Evolutionary conservation across 495 filamentous ascomycete species (phyloP), one percentile per base, ranked within the genome.

Genomic region (Glarea lozoyensis): DNA sequence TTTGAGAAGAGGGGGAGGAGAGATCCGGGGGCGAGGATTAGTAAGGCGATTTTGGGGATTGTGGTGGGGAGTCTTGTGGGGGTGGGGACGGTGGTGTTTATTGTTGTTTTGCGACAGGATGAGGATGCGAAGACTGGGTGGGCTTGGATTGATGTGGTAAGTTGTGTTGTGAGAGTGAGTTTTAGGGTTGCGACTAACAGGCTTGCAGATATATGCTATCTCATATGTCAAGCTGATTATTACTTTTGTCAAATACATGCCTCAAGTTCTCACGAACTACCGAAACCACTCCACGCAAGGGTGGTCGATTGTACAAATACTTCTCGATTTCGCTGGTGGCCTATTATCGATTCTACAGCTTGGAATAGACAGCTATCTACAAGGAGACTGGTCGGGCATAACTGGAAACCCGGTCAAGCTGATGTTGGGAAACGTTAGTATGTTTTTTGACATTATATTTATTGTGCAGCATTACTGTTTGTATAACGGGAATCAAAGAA

Each of bases 391-490:
- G 87, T 83, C 80, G 6, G 92, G 90, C 2, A 68, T 97, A 42
- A 82, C 79, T 0, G 92, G 93, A 0, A 98, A 97, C 50, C 88
- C 90, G 2, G 79, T 89, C 49, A 98, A 98, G 63, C 73, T 98
- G 40, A 76, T 78, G 12, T 66, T 98, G 35, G 81, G 82, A 5
- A 88, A 92, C 54, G 71, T 94, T 39, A 81, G 79, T 31, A 80
- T 96, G 43, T 47, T 84, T n/a, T 96, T 94, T 55, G 89, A 96
- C 55, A 20, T 82, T 4, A 64, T 95, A 18, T 97, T 96, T 52
- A 76, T 94, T 34, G 56, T 70, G 13, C 92, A 98, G 61, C 92
- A 97, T 65, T 96, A 87, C 56, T 62, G 85, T 18, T 62, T 93
- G 4, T 94, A 93, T 58, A 67, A 59, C 21, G 58, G 55, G 5